These are phyloP conservation scores for Yamadazyma atmosphaerica DNA, from an alignment of 1,139 yeast species.

Conservation along the genomic window DNA sequence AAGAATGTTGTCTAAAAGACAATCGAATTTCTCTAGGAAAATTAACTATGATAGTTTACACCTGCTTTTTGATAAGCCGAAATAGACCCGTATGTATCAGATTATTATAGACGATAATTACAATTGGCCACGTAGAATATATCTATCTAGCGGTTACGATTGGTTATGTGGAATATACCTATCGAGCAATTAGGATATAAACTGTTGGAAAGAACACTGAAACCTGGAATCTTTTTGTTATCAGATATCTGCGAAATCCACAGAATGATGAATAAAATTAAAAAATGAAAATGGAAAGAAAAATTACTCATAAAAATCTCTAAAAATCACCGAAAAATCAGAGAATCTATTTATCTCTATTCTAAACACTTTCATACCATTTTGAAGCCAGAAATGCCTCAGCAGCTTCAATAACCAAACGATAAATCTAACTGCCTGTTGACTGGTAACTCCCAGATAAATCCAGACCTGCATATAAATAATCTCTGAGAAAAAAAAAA, in stretches of 20 bases:
- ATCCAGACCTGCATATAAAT: not conserved
- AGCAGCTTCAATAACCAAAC: no score
- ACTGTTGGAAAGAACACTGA: no score
- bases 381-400: not conserved
- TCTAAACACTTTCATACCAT: not conserved
- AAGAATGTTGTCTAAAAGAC: slow-evolving; percentile 51
- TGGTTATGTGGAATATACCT: no score
- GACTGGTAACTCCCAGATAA: no score
- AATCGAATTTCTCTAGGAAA: slow-evolving; percentile 62
- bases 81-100: not conserved
- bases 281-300: not conserved
- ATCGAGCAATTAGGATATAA: no score
- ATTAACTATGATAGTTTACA: slow-evolving; percentile 82
- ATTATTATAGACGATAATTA: no score
- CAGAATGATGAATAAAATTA: not conserved
- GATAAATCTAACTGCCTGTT: no score
- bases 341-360: not conserved
- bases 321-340: not conserved
- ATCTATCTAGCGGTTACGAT: no score
- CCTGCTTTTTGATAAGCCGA: slow-evolving; percentile 44
- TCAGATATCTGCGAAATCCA: not conserved
- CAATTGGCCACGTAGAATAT: no score
- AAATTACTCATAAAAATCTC: not conserved
- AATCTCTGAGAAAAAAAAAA: not conserved
- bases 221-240: no score